Percentiles rank a stretch among this genome's conserved stretches.
Conservation (phyloP, 345 rosid genomes). For the Syzygium oleosum region DNA sequence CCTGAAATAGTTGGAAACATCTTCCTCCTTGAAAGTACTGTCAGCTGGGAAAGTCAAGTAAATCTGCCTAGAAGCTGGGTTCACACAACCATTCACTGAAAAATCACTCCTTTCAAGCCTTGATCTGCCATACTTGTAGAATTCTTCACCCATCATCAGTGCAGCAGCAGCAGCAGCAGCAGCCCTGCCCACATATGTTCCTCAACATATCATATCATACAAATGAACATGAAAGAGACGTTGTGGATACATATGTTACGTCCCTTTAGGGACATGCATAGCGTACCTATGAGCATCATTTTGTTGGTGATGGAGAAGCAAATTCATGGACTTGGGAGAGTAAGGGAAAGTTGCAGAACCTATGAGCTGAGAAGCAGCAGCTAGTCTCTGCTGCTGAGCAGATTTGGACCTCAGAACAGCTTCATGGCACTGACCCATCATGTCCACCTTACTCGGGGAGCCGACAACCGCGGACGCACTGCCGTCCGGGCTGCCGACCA, state of each 20-base stretch:
- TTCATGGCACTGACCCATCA: slow-evolving; percentile 55
- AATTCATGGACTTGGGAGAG: slow-evolving; percentile 56
- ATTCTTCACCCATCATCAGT: slow-evolving; percentile 62
- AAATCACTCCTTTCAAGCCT: slow-evolving; percentile 73
- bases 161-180: slow-evolving; percentile 43
- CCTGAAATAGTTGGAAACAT: slow-evolving; percentile 89
- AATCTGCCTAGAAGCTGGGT: slow-evolving; percentile 94
- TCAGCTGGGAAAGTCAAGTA: slow-evolving; percentile 96
- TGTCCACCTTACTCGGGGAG: slow-evolving; percentile 67
- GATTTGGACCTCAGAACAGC: slow-evolving; percentile 74
- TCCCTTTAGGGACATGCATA: background rate
- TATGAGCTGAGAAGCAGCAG: slow-evolving; percentile 47
- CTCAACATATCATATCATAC: background rate
- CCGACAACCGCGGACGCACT: slow-evolving; percentile 11
- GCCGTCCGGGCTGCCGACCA: slow-evolving; percentile 19
- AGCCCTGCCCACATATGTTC: background rate
- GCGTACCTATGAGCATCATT: slow-evolving; percentile 63
- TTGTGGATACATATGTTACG: background rate
- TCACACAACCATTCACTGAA: slow-evolving; percentile 34
- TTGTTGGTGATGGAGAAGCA: slow-evolving; percentile 56
- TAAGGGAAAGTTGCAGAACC: slow-evolving; percentile 43
- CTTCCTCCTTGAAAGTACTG: slow-evolving; percentile 88
- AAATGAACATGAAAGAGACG: background rate
- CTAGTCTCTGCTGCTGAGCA: slow-evolving; percentile 57
- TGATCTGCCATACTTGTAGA: slow-evolving; percentile 59